Conservation (phyloP, 164 flowering plant species). For the Magnolia changhungtana region DNA sequence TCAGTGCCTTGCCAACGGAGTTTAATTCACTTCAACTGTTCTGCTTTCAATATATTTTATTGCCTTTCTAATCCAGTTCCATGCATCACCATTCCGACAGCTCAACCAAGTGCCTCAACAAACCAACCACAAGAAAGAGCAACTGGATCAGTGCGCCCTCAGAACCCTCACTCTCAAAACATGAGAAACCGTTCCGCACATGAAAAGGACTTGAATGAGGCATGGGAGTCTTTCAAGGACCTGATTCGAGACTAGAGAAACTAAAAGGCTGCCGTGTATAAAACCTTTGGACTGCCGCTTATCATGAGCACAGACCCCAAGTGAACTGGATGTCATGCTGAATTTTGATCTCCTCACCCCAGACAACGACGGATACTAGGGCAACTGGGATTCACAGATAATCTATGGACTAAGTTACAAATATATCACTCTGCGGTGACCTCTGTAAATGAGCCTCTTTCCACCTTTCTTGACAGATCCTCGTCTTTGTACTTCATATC, state of each 20-base stretch:
- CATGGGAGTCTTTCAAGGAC: conserved; percentile 17
- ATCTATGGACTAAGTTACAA: no score
- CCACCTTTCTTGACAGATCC: background rate
- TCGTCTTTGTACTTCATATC: background rate
- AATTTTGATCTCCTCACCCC: no score
- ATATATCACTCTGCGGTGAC: background rate
- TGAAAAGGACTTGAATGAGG: conserved; percentile 11
- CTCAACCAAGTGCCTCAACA: conserved; percentile 18
- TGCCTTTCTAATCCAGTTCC: conserved; percentile 1
- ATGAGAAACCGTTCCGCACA: conserved; percentile 9
- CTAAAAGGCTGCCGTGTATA: background rate
- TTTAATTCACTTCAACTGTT: background rate
- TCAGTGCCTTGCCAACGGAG: background rate
- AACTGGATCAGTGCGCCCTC: background rate
- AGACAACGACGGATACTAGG: no score
- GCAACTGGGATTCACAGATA: no score
- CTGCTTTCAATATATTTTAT: background rate
- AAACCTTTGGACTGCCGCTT: background rate
- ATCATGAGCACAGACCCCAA: no score
- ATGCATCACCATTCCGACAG: conserved; percentile 17
- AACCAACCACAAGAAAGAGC: conserved; percentile 14
- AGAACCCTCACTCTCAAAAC: background rate
- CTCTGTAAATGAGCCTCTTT: background rate
- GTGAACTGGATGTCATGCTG: no score
- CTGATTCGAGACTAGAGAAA: conserved; percentile 13